These are phyloP conservation scores for Xylaria multiplex DNA, from an alignment of 2,329 filamentous ascomycete species.

Conservation along the genomic window DNA sequence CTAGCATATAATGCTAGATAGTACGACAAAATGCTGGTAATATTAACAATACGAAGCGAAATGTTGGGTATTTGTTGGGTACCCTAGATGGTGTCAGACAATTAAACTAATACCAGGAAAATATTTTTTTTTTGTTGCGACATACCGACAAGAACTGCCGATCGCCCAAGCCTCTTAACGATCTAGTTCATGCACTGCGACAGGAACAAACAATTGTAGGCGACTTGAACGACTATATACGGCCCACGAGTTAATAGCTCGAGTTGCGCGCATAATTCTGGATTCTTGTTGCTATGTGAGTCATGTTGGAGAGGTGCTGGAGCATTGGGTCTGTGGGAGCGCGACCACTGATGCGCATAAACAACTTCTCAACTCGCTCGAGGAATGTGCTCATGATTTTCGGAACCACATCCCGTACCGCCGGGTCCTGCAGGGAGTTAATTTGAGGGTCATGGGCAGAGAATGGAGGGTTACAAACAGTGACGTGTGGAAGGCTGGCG, in stretches of 20 bases:
- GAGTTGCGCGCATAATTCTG: slow-evolving; percentile 41
- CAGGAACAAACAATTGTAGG: slow-evolving; percentile 4
- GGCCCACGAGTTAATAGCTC: slow-evolving; percentile 37
- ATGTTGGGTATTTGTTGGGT: slow-evolving; percentile 25
- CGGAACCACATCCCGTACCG: slow-evolving; percentile 65
- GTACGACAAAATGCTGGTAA: slow-evolving; percentile 16
- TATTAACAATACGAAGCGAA: slow-evolving; percentile 22
- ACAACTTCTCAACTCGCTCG: slow-evolving; percentile 62
- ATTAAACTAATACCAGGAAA: not conserved
- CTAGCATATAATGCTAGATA: slow-evolving; percentile 12
- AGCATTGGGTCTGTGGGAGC: slow-evolving; percentile 60
- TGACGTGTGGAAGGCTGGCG: slow-evolving; percentile 55
- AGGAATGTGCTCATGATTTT: slow-evolving; percentile 66
- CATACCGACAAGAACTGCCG: slow-evolving; percentile 23
- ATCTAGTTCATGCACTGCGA: slow-evolving; percentile 5
- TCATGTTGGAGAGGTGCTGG: slow-evolving; percentile 59
- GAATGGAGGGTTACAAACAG: slow-evolving; percentile 57
- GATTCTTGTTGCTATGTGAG: slow-evolving; percentile 47
- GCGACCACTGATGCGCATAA: slow-evolving; percentile 60
- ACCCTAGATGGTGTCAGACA: slow-evolving; percentile 17
- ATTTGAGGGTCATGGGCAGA: slow-evolving; percentile 40
- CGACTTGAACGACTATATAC: slow-evolving; percentile 4
- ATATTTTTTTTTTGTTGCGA: not conserved
- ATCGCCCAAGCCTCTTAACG: slow-evolving; percentile 10
- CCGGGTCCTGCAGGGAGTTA: slow-evolving; percentile 58